A percentile compares a stretch with the other conserved stretches of the same genome.
phyloP scores from a whole-genome alignment of 345 rosid genomes.

The Rhodomyrtus tomentosa region DNA sequence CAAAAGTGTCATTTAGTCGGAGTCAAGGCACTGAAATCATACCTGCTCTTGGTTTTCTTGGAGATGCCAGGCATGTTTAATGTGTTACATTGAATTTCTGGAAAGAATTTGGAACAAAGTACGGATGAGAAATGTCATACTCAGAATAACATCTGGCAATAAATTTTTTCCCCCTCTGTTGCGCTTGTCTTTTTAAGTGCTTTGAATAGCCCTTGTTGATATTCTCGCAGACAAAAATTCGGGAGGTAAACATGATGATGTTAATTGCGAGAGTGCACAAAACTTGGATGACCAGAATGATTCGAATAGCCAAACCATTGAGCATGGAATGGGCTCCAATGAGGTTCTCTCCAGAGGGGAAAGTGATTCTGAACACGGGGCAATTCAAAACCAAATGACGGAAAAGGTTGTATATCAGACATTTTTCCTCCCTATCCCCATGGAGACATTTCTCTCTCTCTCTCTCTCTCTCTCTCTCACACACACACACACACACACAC shows the following conservation, averaged over 20 bases:
- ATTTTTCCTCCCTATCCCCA: background rate
- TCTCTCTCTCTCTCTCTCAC: too few relatives aligned
- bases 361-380: conserved; percentile 15
- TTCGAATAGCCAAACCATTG: conserved; percentile 21
- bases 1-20: background rate
- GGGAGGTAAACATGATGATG: conserved; percentile 20
- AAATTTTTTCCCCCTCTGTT: background rate
- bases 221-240: conserved; percentile 24
- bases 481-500: too few relatives aligned
- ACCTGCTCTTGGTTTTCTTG: background rate
- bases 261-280: conserved; percentile 18
- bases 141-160: background rate
- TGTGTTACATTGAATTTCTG: background rate
- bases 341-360: conserved; percentile 64
- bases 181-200: background rate
- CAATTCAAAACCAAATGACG: conserved; percentile 32
- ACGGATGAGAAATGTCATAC: background rate
- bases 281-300: conserved; percentile 17
- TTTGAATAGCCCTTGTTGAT: background rate
- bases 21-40: background rate
- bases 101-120: background rate
- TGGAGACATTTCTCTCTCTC: background rate
- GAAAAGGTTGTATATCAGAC: conserved; percentile 45
- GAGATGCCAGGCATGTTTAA: background rate
- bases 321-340: conserved; percentile 70